Conservation (phyloP, 73 alveolate genomes). For the Symbiodinium natans region DNA sequence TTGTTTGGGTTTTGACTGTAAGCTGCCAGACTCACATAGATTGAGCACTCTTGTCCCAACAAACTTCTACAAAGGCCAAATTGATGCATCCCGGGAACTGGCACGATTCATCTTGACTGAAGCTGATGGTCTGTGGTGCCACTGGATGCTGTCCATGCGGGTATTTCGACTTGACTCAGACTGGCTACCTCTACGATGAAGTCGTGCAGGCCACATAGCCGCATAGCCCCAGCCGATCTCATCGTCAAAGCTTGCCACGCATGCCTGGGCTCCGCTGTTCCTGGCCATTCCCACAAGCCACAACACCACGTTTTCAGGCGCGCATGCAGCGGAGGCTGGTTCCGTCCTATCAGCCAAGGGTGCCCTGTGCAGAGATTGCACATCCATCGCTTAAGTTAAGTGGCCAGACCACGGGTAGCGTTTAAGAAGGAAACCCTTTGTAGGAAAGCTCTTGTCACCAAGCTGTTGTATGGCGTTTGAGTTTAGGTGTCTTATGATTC, state of each 20-base stretch:
- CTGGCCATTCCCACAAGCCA: neutral
- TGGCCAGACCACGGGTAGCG: too few relatives aligned
- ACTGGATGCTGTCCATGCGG: neutral
- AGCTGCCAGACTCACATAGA: too few relatives aligned
- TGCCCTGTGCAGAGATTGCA: too few relatives aligned
- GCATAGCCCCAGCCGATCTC: neutral
- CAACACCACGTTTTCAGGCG: neutral
- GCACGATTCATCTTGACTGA: neutral
- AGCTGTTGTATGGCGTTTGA: too few relatives aligned
- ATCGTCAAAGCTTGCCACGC: neutral
- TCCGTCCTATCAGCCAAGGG: slow-evolving; percentile 65
- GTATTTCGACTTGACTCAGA: slow-evolving; percentile 30
- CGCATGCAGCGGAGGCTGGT: slow-evolving; percentile 42
- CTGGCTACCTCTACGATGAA: slow-evolving; percentile 58
- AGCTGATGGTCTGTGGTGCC: neutral
- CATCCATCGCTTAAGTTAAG: too few relatives aligned
- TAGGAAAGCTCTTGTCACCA: too few relatives aligned
- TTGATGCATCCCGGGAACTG: neutral
- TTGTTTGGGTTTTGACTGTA: too few relatives aligned
- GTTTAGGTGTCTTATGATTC: too few relatives aligned
- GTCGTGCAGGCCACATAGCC: slow-evolving; percentile 18
- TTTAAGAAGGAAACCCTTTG: too few relatives aligned
- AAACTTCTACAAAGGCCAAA: neutral
- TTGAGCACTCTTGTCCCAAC: too few relatives aligned
- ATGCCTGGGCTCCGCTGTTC: too few relatives aligned